A percentile compares a stretch with the other conserved stretches of the same genome.
Evolutionary conservation across 345 rosid species (phyloP).

Genomic region (Salix dunnii): DNA sequence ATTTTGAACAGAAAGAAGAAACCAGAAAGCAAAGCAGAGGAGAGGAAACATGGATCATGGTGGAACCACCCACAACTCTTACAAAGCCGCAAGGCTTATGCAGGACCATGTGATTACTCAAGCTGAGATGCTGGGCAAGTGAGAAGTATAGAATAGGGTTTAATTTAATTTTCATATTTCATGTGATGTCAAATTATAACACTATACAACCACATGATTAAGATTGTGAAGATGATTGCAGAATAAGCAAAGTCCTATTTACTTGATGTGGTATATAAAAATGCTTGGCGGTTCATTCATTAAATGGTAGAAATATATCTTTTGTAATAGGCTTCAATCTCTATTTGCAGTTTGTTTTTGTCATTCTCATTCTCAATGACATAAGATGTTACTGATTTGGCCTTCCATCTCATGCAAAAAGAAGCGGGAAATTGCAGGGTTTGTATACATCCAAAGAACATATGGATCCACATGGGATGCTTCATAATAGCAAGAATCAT

Average conservation of each 20-base stretch:
- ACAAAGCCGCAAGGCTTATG: constrained; percentile 55
- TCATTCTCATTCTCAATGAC: too few species aligned
- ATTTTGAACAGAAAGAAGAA: constrained; percentile 42
- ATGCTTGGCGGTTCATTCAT: constrained; percentile 12
- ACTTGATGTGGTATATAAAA: constrained; percentile 21
- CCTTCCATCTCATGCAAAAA: neutral
- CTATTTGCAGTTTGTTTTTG: neutral
- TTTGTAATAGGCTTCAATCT: neutral
- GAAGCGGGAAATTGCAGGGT: too few species aligned
- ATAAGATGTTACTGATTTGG: too few species aligned
- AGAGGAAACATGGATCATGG: constrained; percentile 27
- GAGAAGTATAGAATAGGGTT: constrained; percentile 32
- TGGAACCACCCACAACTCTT: constrained; percentile 37
- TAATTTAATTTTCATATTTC: constrained; percentile 12
- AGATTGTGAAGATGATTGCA: constrained; percentile 65
- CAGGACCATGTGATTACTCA: constrained; percentile 48
- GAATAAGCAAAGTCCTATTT: constrained; percentile 43
- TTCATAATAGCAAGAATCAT: neutral
- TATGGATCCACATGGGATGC: neutral
- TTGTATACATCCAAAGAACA: too few species aligned
- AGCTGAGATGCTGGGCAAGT: constrained; percentile 16
- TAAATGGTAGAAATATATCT: neutral
- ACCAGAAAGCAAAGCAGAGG: constrained; percentile 37
- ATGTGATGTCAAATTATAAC: constrained; percentile 26
- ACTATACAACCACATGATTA: constrained; percentile 36